phyloP scores from a whole-genome alignment of 2,329 filamentous ascomycete genomes.

The Aureobasidium pullulans region DNA sequence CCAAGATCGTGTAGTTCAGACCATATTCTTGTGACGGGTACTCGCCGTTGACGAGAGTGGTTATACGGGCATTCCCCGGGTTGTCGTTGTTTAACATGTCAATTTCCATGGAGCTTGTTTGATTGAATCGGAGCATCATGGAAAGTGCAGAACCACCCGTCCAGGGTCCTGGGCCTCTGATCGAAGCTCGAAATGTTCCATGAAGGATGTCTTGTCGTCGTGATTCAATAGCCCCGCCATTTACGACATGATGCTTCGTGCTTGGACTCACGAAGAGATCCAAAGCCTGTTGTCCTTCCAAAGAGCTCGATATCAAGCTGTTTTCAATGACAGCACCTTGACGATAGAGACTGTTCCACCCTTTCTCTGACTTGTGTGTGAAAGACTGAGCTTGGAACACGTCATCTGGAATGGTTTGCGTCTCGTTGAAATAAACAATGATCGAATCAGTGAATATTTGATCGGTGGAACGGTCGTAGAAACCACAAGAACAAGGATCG shows the following conservation, averaged over 20 bases:
- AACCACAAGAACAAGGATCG: conserved; percentile 38
- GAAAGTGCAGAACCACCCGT: conserved; percentile 36
- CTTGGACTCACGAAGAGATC: conserved; percentile 3
- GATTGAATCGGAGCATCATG: conserved; percentile 41
- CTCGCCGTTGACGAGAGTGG: conserved; percentile 33
- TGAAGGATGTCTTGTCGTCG: conserved; percentile 40
- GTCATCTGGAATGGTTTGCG: conserved; percentile 26
- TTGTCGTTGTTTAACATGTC: conserved; percentile 41
- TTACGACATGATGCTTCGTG: conserved; percentile 32
- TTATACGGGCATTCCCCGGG: conserved; percentile 30
- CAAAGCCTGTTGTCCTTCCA: not conserved
- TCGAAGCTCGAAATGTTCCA: conserved; percentile 39
- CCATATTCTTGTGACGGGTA: conserved; percentile 32
- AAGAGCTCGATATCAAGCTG: conserved; percentile 27
- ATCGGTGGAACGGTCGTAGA: conserved; percentile 32
- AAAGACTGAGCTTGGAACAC: conserved; percentile 34
- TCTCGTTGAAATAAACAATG: conserved; percentile 47
- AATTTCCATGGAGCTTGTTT: conserved; percentile 36
- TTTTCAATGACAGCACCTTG: conserved; percentile 36
- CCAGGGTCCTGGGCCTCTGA: conserved; percentile 22
- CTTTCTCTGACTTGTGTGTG: conserved; percentile 38
- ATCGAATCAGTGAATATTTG: conserved; percentile 41
- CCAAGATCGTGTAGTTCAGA: conserved; percentile 32
- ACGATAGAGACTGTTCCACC: conserved; percentile 40
- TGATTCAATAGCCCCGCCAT: conserved; percentile 37